Evolutionary conservation across 2,329 filamentous ascomycete genomes (phyloP).

Genomic region (Botrytis fragariae): DNA sequence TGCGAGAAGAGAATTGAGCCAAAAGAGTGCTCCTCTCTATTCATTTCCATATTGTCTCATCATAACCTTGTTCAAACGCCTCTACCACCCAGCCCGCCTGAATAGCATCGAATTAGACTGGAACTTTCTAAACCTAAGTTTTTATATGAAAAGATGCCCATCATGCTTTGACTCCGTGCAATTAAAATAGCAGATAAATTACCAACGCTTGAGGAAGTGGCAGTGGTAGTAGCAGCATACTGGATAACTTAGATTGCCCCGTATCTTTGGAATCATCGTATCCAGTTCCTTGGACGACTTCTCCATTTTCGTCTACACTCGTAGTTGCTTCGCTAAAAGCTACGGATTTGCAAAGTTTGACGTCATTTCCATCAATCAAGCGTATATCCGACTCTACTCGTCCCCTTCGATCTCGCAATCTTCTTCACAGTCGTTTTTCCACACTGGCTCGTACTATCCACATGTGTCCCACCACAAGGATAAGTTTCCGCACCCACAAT

Average conservation of each 20-base stretch:
- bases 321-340: neutral
- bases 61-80: neutral
- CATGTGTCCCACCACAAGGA: conserved; percentile 74
- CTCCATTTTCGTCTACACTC: neutral
- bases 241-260: neutral
- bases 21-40: neutral
- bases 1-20: neutral
- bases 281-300: neutral
- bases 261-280: neutral
- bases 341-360: neutral
- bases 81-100: neutral
- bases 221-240: neutral
- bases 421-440: conserved; percentile 64
- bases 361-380: neutral
- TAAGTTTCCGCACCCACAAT: conserved; percentile 68
- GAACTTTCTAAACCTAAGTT: no score
- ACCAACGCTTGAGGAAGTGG: neutral
- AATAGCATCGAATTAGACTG: neutral
- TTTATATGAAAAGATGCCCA: neutral
- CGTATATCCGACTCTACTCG: conserved; percentile 50
- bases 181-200: neutral
- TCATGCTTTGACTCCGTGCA: neutral
- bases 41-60: neutral
- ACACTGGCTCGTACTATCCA: conserved; percentile 56
- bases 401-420: conserved; percentile 63